These are phyloP conservation scores for Myxozyma neglecta DNA, from an alignment of 805 yeast genomes.

Conservation along the genomic window DNA sequence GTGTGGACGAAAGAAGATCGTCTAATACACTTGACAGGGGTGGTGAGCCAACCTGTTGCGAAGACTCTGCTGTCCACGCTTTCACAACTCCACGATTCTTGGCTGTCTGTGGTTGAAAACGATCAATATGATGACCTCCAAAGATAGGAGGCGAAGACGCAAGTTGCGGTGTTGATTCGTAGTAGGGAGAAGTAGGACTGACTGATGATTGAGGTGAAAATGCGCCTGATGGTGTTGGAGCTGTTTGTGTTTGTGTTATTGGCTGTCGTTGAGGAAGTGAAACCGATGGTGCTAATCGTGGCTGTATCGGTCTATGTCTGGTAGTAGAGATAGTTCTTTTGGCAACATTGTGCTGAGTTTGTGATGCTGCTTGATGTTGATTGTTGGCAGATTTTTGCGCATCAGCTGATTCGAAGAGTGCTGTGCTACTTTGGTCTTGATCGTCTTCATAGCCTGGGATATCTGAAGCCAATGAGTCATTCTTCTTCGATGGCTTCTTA, in stretches of 20 bases:
- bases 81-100: slow-evolving; percentile 6
- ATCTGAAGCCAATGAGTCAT: not conserved
- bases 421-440: not conserved
- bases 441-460: not conserved
- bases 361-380: not conserved
- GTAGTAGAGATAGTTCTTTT: not conserved
- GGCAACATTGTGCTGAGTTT: not conserved
- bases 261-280: slow-evolving; percentile 8
- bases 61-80: slow-evolving; percentile 18
- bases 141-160: slow-evolving; percentile 31
- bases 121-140: not conserved
- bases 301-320: not conserved
- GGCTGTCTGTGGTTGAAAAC: slow-evolving; percentile 1
- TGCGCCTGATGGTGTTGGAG: slow-evolving; percentile 8
- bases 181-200: slow-evolving; percentile 21
- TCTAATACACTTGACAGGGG: slow-evolving; percentile 18
- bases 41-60: not conserved
- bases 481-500: not conserved
- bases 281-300: not conserved
- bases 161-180: slow-evolving; percentile 17
- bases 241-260: slow-evolving; percentile 7
- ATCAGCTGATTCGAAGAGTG: too few relatives aligned
- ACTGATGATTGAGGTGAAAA: slow-evolving; percentile 20
- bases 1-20: slow-evolving; percentile 19
- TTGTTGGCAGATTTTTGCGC: not conserved